Base-by-base conservation (phyloP, 1,139 yeast genomes). In the Tardiomyces blankii region DNA sequence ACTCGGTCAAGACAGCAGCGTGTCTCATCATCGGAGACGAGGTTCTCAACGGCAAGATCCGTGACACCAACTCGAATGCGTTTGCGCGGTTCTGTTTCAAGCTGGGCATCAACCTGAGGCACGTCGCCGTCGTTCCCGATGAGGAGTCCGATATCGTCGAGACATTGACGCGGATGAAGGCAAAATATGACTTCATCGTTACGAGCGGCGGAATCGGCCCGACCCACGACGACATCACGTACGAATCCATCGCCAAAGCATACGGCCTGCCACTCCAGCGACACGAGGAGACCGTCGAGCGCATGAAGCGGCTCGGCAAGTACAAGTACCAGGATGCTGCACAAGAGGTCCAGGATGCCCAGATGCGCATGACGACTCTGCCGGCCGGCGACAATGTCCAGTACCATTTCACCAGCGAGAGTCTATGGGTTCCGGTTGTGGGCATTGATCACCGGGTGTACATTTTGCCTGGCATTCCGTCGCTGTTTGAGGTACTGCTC, bases 151-250 rank as follows among this genome's bases (percentile, higher is more conserved):
- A 83, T 50, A 86, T 87, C 43, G 65, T 72, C 2, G 71, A 71
- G 12, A 74, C 82, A 1, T 64, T 84, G 28, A 62, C 63, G 32
- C 60, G 70, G 6, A 66, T 84, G 49, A 64, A 73, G 28, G 59
- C 68, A 18, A 67, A 73, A 42, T 80, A 79, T 54, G 91, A 84
- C 57, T 73, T 86, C 46, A 73, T 86, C 5, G 74, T 85, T 16
- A 85, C 95, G 1, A 77, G 87, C 16, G 95, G 96, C 1, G 87
- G 72, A 11, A 83, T 87, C 51, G 96, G 96, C 0, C 85, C 94
- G 2, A 87, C 95, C 0, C 95, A 86, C 56, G 95, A 86, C 59
- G 96, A 86, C 60, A 81, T 86, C 48, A 85, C 95, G 0, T 86
- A 87, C 61, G 78, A 78, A 44, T 73, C 82, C 5, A 55, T 86